Base-by-base conservation (phyloP, 2,329 filamentous ascomycete genomes). In the Hypoxylon sp. region DNA sequence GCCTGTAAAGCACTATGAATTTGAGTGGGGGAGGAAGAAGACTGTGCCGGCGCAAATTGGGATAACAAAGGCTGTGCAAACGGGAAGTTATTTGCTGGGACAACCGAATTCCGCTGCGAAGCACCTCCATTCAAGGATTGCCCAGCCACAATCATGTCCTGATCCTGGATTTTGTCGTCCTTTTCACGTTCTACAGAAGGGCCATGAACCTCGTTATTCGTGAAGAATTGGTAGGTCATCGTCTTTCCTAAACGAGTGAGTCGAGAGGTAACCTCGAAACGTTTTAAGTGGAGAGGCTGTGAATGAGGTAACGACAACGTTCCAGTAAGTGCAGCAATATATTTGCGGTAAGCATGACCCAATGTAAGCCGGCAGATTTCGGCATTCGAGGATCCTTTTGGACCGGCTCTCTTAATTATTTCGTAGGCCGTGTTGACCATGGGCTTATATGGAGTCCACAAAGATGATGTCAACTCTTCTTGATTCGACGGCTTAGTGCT, bases 181-280 rank as follows among this genome's bases (percentile, higher is more conserved):
- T 57, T 52, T 25, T 34, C 32, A 2, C 17, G 17, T 10, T 14
- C 17, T 14, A n/a, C 32, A 14, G 58, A 48, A 25, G 34, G 28
- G 13, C 9, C 43, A 4, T 49, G 11, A 1, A 65, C 55, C 45
- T 74, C 74, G 14, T 51, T 65, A 45, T 68, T 65, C 5, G 75
- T 71, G 41, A 77, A 79, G 61, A 82, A 83, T 49, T 80, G 79
- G 66, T 82, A 83, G 9, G 80, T 79, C 57, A 79, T 79, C 28
- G 80, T 81, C 67, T 81, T 83, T 9, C 80, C 80, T 2, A 77
- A 65, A 6, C 81, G 80, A 7, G 76, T 76, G 3, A 81, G 72
- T 48, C 79, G 75, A 52, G 79, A 80, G 36, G 68, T 75, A 23
- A 84, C 75, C 59, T 80, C 77, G 30, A 83, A 79, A 19, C 80